These are phyloP conservation scores for Adansonia digitata DNA, from an alignment of 345 rosid species.

Conservation along the genomic window DNA sequence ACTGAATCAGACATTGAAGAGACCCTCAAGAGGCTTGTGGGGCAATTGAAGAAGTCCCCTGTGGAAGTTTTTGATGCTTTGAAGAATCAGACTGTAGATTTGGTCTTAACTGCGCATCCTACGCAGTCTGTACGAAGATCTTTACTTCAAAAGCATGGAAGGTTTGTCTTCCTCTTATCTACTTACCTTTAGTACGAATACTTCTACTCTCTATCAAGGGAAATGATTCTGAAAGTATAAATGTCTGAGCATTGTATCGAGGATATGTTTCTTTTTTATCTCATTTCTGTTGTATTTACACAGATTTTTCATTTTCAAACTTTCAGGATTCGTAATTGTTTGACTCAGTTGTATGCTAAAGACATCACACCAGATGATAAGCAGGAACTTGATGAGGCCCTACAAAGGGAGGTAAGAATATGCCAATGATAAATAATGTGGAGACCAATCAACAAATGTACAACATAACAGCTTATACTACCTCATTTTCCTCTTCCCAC, in stretches of 20 bases:
- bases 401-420: conserved; percentile 76
- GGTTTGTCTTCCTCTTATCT: conserved; percentile 42
- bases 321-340: conserved; percentile 74
- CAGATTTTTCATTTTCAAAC: conserved; percentile 1
- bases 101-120: conserved; percentile 98
- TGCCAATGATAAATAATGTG: no score
- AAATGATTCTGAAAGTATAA: neutral
- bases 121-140: conserved; percentile 96
- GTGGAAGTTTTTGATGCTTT: conserved; percentile 87
- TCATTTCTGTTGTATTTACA: neutral
- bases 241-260: no score
- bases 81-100: conserved; percentile 93
- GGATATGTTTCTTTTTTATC: no score
- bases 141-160: conserved; percentile 91
- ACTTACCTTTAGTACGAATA: no score
- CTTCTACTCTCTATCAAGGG: no score
- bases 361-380: conserved; percentile 97
- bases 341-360: conserved; percentile 86
- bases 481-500: no score
- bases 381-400: conserved; percentile 98
- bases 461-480: no score
- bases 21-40: conserved; percentile 76
- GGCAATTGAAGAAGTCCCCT: conserved; percentile 75
- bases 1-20: conserved; percentile 96
- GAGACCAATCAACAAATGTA: no score